phyloP scores from a whole-genome alignment of 805 yeast species.

The Schizosaccharomyces cryophilus region DNA sequence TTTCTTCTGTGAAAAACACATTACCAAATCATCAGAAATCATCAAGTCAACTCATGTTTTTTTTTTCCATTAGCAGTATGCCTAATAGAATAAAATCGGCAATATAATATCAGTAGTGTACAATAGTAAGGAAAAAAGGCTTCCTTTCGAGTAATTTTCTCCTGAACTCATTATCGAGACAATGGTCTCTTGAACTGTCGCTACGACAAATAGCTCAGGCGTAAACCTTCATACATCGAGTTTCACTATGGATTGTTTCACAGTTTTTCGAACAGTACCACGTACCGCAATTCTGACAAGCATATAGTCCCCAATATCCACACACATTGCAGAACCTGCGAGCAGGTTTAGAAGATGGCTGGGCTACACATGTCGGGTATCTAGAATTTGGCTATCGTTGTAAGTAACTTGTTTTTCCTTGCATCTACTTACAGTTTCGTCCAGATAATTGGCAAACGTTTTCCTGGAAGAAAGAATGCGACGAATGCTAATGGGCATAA shows the following conservation, averaged over 20 bases:
- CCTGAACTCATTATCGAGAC: no score
- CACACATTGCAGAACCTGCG: slow-evolving; percentile 22
- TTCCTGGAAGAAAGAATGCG: background rate
- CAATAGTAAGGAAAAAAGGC: background rate
- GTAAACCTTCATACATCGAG: slow-evolving; percentile 1
- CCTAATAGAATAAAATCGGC: no score
- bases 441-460: background rate
- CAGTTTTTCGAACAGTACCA: slow-evolving; percentile 63
- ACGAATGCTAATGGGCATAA: background rate
- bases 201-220: background rate
- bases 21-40: no score
- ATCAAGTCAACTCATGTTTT: no score
- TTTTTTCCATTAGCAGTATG: no score
- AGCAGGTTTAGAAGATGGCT: background rate
- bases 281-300: slow-evolving; percentile 83
- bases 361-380: background rate
- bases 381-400: background rate
- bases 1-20: no score
- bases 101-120: no score
- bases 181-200: no score
- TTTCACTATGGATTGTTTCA: background rate
- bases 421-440: background rate
- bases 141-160: background rate
- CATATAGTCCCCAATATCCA: slow-evolving; percentile 83
- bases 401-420: background rate